Percentiles rank a stretch among this genome's conserved stretches.
These are phyloP conservation scores for Nelumbo lutea DNA, from an alignment of 164 flowering plant genomes.

Conservation along the genomic window DNA sequence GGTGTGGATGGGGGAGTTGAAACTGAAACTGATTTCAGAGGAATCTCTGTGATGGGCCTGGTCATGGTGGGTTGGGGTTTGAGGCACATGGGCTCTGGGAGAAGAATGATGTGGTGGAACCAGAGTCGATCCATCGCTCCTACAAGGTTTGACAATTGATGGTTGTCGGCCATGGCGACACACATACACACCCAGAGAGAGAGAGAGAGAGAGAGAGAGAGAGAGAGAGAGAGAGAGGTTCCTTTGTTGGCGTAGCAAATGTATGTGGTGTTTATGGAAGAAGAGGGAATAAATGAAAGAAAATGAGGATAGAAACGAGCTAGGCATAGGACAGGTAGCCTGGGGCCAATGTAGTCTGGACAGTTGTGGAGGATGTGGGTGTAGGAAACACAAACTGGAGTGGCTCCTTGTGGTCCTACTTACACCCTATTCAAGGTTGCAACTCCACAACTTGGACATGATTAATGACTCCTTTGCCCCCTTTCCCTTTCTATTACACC, in stretches of 20 bases:
- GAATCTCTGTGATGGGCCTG: conserved; percentile 9
- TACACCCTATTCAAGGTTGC: not conserved
- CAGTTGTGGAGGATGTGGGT: not conserved
- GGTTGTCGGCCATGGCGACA: conserved; percentile 18
- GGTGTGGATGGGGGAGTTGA: not conserved
- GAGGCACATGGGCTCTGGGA: conserved; percentile 23
- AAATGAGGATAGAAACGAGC: not conserved
- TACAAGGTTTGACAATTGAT: conserved; percentile 17
- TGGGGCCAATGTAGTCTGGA: not conserved
- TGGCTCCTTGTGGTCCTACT: not conserved
- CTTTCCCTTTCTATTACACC: no score
- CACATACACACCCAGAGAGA: no score
- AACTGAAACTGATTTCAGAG: conserved; percentile 1
- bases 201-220: not conserved
- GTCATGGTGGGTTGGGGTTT: not conserved
- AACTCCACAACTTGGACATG: not conserved
- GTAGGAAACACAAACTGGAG: no score
- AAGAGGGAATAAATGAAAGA: not conserved
- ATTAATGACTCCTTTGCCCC: no score
- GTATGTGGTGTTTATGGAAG: not conserved
- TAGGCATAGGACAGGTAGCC: no score
- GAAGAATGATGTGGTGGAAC: conserved; percentile 44
- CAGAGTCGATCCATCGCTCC: conserved; percentile 52
- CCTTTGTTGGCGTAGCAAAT: not conserved
- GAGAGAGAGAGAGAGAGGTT: not conserved